phyloP scores from a whole-genome alignment of 176 grass and related monocot species.

The Ampelocalamus luodianensis region DNA sequence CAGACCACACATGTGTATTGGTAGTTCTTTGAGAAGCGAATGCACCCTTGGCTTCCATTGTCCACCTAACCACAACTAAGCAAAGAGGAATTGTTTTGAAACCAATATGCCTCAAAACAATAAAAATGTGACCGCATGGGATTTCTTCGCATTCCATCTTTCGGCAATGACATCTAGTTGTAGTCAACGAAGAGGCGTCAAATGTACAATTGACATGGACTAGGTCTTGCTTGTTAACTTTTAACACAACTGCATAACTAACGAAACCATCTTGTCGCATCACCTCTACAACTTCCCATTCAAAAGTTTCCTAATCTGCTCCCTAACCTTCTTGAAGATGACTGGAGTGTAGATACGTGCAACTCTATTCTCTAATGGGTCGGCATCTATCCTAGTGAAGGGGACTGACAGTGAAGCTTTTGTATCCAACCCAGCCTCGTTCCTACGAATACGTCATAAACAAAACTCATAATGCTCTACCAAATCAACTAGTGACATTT shows the following conservation, averaged over 20 bases:
- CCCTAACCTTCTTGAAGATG: constrained; percentile 28
- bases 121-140: background rate
- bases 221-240: background rate
- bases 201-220: constrained; percentile 5
- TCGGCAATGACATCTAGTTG: background rate
- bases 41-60: background rate
- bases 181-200: background rate
- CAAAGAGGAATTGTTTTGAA: background rate
- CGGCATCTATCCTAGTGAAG: background rate
- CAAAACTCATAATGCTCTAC: constrained; percentile 38
- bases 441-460: background rate
- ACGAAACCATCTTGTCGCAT: background rate
- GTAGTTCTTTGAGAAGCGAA: background rate
- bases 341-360: constrained; percentile 28
- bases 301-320: background rate
- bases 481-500: constrained; percentile 31
- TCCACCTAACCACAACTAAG: background rate
- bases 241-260: background rate
- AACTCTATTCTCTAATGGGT: constrained; percentile 5
- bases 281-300: constrained; percentile 15
- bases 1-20: background rate
- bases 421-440: constrained; percentile 29
- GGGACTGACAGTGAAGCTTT: background rate
- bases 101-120: background rate
- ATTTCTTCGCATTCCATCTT: background rate